Evolutionary conservation across 768 basidiomycete species (phyloP).

Genomic region (Hebeloma cylindrosporum): DNA sequence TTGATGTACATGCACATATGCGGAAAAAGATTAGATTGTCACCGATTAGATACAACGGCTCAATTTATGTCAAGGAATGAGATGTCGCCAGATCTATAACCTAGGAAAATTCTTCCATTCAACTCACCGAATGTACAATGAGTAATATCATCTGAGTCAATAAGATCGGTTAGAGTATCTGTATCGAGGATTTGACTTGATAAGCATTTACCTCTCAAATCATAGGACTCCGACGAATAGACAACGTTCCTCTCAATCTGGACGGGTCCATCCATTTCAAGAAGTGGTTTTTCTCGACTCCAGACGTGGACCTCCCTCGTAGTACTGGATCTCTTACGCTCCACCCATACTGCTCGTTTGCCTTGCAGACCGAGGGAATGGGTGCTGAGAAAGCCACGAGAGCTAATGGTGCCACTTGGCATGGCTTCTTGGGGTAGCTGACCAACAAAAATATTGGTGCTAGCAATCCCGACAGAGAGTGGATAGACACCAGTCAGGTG

Average conservation of each 20-base stretch:
- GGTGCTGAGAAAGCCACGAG: slow-evolving; percentile 51
- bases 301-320: slow-evolving; percentile 48
- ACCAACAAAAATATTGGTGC: neutral
- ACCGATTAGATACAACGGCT: neutral
- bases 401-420: slow-evolving; percentile 7
- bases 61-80: slow-evolving; percentile 26
- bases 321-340: slow-evolving; percentile 44
- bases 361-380: slow-evolving; percentile 48
- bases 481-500: slow-evolving; percentile 43
- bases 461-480: slow-evolving; percentile 29
- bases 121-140: slow-evolving; percentile 47
- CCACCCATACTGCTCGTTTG: slow-evolving; percentile 56
- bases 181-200: neutral
- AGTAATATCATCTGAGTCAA: slow-evolving; percentile 41
- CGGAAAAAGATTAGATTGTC: slow-evolving; percentile 10
- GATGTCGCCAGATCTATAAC: slow-evolving; percentile 40
- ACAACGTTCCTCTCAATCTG: slow-evolving; percentile 32
- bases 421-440: neutral
- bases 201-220: slow-evolving; percentile 36
- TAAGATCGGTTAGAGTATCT: slow-evolving; percentile 1
- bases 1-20: no score
- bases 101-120: slow-evolving; percentile 42
- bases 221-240: slow-evolving; percentile 35
- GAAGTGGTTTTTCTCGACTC: slow-evolving; percentile 17
- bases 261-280: neutral